Evolutionary conservation across 192 early-diverging fungal genomes (phyloP).

Genomic region (Ambispora gerdemannii): DNA sequence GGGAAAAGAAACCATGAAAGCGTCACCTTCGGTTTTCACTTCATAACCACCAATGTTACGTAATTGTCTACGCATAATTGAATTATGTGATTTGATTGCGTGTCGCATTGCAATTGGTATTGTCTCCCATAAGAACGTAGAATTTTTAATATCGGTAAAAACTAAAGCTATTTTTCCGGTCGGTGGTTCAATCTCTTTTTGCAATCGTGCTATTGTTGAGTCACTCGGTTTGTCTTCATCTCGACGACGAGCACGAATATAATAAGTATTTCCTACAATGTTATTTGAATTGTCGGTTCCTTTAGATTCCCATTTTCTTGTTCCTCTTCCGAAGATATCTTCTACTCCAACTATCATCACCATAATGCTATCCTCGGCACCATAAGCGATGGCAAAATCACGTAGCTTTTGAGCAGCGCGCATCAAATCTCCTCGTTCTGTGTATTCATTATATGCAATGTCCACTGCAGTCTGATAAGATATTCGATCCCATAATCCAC

Average conservation of each 20-base stretch:
- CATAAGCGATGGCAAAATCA: constrained; percentile 82
- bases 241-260: constrained; percentile 34
- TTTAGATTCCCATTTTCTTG: constrained; percentile 32
- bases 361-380: constrained; percentile 72
- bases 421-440: constrained; percentile 70
- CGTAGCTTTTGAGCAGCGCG: constrained; percentile 76
- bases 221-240: constrained; percentile 51
- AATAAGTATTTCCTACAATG: constrained; percentile 28
- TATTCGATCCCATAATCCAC: constrained; percentile 75
- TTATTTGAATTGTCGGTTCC: constrained; percentile 31
- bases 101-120: constrained; percentile 77
- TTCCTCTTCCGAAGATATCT: constrained; percentile 62
- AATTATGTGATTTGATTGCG: constrained; percentile 84
- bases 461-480: constrained; percentile 79
- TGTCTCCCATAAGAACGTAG: constrained; percentile 89
- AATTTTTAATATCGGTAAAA: constrained; percentile 94
- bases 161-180: constrained; percentile 79
- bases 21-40: constrained; percentile 94
- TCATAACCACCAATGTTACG: constrained; percentile 86
- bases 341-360: constrained; percentile 88
- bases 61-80: constrained; percentile 76
- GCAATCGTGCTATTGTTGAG: constrained; percentile 50
- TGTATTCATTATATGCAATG: constrained; percentile 76
- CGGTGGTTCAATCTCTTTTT: constrained; percentile 76
- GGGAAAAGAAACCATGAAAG: constrained; percentile 90